phyloP scores from a whole-genome alignment of 495 filamentous ascomycete genomes.

The Neurospora sp. region DNA sequence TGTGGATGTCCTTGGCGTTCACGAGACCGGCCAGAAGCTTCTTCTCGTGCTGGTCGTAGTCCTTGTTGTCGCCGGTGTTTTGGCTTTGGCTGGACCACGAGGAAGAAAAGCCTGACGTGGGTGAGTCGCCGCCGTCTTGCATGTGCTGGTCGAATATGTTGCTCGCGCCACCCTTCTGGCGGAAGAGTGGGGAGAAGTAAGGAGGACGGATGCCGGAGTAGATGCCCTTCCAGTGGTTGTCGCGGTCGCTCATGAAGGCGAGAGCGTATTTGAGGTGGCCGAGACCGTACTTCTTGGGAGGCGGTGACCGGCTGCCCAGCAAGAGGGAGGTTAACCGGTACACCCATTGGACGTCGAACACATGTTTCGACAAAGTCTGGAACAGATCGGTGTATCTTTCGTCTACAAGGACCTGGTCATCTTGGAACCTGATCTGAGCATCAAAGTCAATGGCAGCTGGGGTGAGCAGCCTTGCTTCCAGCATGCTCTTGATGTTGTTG shows the following conservation, averaged over 20 bases:
- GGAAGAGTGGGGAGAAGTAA: constrained; percentile 21
- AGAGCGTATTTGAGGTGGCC: constrained; percentile 10
- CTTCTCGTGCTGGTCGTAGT: constrained; percentile 58
- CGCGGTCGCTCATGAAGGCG: constrained; percentile 12
- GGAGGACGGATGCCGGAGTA: constrained; percentile 12
- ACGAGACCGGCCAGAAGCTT: constrained; percentile 72
- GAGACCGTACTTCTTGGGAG: constrained; percentile 4
- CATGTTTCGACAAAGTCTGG: constrained; percentile 4
- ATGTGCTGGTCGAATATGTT: background rate
- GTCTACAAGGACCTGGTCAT: background rate
- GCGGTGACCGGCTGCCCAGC: constrained; percentile 12
- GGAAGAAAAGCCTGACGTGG: background rate
- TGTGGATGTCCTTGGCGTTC: constrained; percentile 68
- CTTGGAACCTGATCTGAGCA: constrained; percentile 6
- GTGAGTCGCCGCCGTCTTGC: background rate
- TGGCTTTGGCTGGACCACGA: background rate
- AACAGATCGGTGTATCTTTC: constrained; percentile 2
- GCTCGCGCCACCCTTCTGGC: background rate
- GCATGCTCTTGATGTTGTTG: constrained; percentile 29
- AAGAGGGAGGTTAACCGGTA: constrained; percentile 19
- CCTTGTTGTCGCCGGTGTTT: constrained; percentile 2
- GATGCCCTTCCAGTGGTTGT: constrained; percentile 16
- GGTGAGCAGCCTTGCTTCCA: constrained; percentile 16
- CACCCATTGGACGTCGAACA: constrained; percentile 26
- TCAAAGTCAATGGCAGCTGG: constrained; percentile 10